phyloP scores from a whole-genome alignment of 768 basidiomycete genomes.

The Russula sp. region DNA sequence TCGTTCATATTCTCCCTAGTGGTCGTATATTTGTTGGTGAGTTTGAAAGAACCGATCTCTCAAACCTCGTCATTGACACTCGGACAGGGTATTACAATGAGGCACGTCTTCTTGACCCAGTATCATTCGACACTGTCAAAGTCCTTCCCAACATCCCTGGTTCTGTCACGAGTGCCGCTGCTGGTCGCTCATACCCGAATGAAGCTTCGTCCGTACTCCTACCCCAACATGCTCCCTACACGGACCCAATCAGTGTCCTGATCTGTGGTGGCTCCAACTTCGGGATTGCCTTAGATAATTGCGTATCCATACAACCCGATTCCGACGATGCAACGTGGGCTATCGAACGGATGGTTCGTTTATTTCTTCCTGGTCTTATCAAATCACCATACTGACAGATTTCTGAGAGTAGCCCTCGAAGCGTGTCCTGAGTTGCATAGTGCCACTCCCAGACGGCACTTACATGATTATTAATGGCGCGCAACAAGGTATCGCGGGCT shows the following conservation, averaged over 20 bases:
- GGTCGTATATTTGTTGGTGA: constrained; percentile 67
- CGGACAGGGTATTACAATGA: constrained; percentile 71
- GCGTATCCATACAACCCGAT: constrained; percentile 67
- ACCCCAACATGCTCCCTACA: constrained; percentile 71
- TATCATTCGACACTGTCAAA: constrained; percentile 57
- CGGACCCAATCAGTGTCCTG: constrained; percentile 64
- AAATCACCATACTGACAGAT: background rate
- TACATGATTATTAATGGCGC: constrained; percentile 76
- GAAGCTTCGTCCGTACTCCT: constrained; percentile 68
- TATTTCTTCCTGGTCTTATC: background rate
- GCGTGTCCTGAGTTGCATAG: constrained; percentile 77
- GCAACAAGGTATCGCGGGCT: constrained; percentile 65
- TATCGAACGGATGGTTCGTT: constrained; percentile 72
- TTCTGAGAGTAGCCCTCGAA: constrained; percentile 50
- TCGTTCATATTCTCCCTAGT: constrained; percentile 67
- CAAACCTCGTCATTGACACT: background rate
- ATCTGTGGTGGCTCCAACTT: constrained; percentile 75
- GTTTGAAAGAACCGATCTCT: constrained; percentile 27
- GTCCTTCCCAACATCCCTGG: constrained; percentile 69
- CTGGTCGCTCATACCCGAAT: constrained; percentile 74
- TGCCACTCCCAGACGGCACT: constrained; percentile 67
- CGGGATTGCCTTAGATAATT: constrained; percentile 62
- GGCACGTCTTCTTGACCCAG: constrained; percentile 69
- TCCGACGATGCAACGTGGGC: constrained; percentile 59
- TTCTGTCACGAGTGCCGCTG: constrained; percentile 64